These are phyloP conservation scores for Phytophthora multivora DNA, from an alignment of 352 stramenopile genomes.

Conservation along the genomic window DNA sequence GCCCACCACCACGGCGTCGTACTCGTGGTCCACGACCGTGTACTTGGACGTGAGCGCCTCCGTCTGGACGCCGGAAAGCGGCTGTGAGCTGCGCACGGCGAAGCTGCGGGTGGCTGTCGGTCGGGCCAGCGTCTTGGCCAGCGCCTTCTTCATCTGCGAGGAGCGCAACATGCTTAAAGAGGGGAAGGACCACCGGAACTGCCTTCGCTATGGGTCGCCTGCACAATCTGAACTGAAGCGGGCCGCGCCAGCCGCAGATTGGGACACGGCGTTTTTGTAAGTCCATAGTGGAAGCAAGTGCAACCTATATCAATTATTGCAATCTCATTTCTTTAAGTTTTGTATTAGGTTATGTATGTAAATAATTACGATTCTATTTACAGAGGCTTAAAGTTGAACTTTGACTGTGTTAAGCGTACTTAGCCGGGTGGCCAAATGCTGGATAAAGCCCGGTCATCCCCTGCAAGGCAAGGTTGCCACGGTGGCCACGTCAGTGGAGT, in stretches of 20 bases:
- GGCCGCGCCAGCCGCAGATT: slow-evolving; percentile 3
- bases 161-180: slow-evolving; percentile 32
- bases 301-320: too few relatives aligned
- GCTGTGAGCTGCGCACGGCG: slow-evolving; percentile 28
- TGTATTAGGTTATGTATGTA: too few relatives aligned
- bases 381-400: neutral
- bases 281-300: neutral
- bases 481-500: too few relatives aligned
- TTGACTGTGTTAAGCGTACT: slow-evolving; percentile 1
- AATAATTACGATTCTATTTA: neutral
- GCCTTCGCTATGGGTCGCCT: neutral
- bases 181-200: slow-evolving; percentile 25
- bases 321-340: too few relatives aligned
- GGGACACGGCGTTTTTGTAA: neutral
- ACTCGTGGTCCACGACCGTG: slow-evolving; percentile 94
- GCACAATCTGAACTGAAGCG: slow-evolving; percentile 22
- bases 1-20: slow-evolving; percentile 96
- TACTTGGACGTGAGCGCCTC: slow-evolving; percentile 58
- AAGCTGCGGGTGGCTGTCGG: slow-evolving; percentile 24
- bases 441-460: neutral
- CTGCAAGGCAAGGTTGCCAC: too few relatives aligned
- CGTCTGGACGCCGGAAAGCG: slow-evolving; percentile 32
- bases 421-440: neutral
- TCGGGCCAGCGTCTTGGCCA: slow-evolving; percentile 16
- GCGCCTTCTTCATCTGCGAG: slow-evolving; percentile 28